A percentile compares a stretch with the other conserved stretches of the same genome.
Conservation (phyloP, 345 rosid species). For the Populus simonii region DNA sequence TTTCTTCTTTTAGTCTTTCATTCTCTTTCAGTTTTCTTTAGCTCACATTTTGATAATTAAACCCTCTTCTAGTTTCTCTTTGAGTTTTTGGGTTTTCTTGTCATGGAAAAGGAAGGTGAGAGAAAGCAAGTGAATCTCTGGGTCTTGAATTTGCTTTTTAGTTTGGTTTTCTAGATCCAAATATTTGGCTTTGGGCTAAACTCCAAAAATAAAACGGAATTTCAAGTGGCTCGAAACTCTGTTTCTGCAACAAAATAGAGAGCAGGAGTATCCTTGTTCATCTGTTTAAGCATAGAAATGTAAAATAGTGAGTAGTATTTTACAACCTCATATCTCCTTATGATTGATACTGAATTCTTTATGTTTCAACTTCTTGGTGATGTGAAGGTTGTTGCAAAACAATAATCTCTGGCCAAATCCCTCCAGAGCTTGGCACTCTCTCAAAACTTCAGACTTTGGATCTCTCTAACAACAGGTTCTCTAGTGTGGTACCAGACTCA, state of each 20-base stretch:
- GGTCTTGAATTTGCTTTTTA: not conserved
- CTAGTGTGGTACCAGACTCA: conserved; percentile 55
- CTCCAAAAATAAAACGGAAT: not conserved
- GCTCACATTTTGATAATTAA: not conserved
- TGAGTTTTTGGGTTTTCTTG: conserved; percentile 5
- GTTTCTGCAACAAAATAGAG: not conserved
- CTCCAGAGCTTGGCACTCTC: conserved; percentile 62
- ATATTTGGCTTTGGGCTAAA: not conserved
- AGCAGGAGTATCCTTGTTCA: not conserved
- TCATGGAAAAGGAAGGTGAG: not conserved
- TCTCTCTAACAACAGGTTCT: conserved; percentile 73
- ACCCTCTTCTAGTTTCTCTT: conserved; percentile 5
- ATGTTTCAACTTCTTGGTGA: conserved; percentile 12
- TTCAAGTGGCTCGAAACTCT: not conserved
- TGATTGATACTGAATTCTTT: conserved; percentile 5
- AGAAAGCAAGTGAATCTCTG: not conserved
- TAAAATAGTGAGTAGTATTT: not conserved
- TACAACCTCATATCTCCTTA: not conserved
- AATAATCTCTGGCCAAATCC: conserved; percentile 87
- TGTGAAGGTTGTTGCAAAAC: conserved; percentile 79
- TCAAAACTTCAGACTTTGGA: conserved; percentile 74
- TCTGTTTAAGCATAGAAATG: not conserved
- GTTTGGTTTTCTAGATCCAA: not conserved
- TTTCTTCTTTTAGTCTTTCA: not conserved
- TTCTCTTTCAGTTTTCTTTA: not conserved